Evolutionary conservation across 1,284 basidiomycete species (phyloP).

Genomic region (Pulchroboletus neoregius): DNA sequence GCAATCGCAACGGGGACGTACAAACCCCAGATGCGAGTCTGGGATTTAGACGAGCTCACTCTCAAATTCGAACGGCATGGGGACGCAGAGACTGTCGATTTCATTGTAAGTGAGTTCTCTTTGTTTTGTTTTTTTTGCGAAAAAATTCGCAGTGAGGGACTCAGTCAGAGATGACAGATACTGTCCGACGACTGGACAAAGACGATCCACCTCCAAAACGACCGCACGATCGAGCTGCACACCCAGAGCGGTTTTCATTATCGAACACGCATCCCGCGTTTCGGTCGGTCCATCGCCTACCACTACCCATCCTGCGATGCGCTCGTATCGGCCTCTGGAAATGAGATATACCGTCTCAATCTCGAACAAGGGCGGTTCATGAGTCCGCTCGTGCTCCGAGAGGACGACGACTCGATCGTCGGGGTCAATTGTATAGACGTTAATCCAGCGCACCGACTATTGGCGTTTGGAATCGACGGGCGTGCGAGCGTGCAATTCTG

Average conservation of each 20-base stretch:
- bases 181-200: constrained; percentile 99
- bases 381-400: constrained; percentile 63
- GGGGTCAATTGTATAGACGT: constrained; percentile 94
- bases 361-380: constrained; percentile 94
- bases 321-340: constrained; percentile 72
- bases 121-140: neutral
- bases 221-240: constrained; percentile 93
- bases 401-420: constrained; percentile 53
- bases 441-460: constrained; percentile 90
- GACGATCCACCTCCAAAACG: constrained; percentile 93
- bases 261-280: constrained; percentile 88
- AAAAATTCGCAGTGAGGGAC: neutral
- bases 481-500: constrained; percentile 91
- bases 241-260: constrained; percentile 94
- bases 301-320: constrained; percentile 84
- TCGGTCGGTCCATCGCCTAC: constrained; percentile 90
- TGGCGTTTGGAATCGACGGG: constrained; percentile 85
- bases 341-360: constrained; percentile 91
- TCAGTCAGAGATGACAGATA: constrained; percentile 51
- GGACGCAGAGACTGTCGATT: constrained; percentile 97
- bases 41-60: constrained; percentile 91
- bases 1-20: constrained; percentile 95
- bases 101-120: constrained; percentile 77
- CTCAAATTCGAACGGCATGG: constrained; percentile 96
- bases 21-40: constrained; percentile 96